A percentile compares a stretch with the other conserved stretches of the same genome.
phyloP scores from a whole-genome alignment of 1,284 basidiomycete genomes.

The Rhodotorula sp. region DNA sequence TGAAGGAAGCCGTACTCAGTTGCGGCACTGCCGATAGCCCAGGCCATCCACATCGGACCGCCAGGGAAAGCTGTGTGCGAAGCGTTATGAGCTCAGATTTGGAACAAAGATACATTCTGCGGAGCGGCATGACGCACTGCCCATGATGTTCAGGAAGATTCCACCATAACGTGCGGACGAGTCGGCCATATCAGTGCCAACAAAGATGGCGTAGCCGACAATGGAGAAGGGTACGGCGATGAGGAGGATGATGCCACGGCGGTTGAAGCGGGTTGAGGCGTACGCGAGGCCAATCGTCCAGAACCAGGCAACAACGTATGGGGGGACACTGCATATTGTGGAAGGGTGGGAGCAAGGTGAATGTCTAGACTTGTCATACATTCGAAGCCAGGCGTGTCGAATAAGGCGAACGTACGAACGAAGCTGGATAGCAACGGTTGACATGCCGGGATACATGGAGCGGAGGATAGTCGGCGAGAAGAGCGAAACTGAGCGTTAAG shows the following conservation, averaged over 20 bases:
- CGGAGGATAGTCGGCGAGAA: constrained; percentile 49
- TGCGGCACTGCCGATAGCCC: neutral
- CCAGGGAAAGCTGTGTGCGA: neutral
- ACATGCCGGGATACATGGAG: constrained; percentile 47
- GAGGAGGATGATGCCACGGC: constrained; percentile 42
- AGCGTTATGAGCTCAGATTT: too few species aligned
- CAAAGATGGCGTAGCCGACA: constrained; percentile 49
- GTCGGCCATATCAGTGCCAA: constrained; percentile 33
- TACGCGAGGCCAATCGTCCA: constrained; percentile 45
- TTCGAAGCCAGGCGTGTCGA: too few species aligned
- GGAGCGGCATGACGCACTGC: neutral
- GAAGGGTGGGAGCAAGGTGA: too few species aligned
- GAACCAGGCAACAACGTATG: constrained; percentile 48
- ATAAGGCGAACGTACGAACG: too few species aligned
- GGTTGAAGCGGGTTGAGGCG: constrained; percentile 41
- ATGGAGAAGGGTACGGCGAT: constrained; percentile 43
- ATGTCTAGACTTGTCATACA: too few species aligned
- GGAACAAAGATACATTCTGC: too few species aligned
- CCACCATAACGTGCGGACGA: neutral
- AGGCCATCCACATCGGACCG: constrained; percentile 4
- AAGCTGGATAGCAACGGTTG: constrained; percentile 48
- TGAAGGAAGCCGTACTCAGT: neutral
- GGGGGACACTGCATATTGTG: constrained; percentile 46
- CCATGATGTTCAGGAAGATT: constrained; percentile 6
- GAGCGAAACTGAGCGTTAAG: constrained; percentile 33